Evolutionary conservation across 371 early-diverging fungal species (phyloP), one percentile per base, ranked within the genome.

Genomic region (Syncephalastrum racemosum): DNA sequence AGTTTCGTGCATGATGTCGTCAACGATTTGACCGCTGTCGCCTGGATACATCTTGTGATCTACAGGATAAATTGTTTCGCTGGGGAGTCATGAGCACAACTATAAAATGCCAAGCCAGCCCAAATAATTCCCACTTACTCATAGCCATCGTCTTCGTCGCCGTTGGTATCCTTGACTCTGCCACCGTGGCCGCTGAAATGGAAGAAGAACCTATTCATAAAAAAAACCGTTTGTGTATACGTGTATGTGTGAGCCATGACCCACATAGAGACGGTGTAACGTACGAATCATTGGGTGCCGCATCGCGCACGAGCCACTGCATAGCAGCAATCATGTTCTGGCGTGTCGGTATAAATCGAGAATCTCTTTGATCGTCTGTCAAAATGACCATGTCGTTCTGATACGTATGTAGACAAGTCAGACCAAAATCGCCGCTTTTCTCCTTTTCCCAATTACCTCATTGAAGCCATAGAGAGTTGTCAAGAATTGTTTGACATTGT

Each of bases 101-200:
- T 12, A 5, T 31, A 10, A 27, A 31, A 2, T 0, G 10, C 36
- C 10, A 31, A 8, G 8, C 3, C 36, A 31, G 10, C 0, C 68
- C 74, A 50, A 50, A 8, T 31, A 12, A 31, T n/a, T n/a, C n/a
- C 36, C 10, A 31, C 36, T 31, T 31, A 31, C 36, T 78, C 79
- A 41, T 54, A 79, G 10, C 92, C 93, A 64, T 95, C 95, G 36
- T 84, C 81, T 58, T 96, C 95, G 66, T 96, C 96, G 18, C 90
- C 92, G 44, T 85, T 75, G 4, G 53, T 52, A 72, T 92, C 93
- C 47, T 67, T 62, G 13, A 68, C 77, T 50, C 84, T 85, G 5
- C 84, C 86, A 42, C 97, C 97, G 72, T 97, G 97, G 12, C 97
- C 97, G 59, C 89, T 89, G 71, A 80, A 98, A 67, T 95, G 95